phyloP scores from a whole-genome alignment of 306 rosid species.

The Gynostemma pentaphyllum region DNA sequence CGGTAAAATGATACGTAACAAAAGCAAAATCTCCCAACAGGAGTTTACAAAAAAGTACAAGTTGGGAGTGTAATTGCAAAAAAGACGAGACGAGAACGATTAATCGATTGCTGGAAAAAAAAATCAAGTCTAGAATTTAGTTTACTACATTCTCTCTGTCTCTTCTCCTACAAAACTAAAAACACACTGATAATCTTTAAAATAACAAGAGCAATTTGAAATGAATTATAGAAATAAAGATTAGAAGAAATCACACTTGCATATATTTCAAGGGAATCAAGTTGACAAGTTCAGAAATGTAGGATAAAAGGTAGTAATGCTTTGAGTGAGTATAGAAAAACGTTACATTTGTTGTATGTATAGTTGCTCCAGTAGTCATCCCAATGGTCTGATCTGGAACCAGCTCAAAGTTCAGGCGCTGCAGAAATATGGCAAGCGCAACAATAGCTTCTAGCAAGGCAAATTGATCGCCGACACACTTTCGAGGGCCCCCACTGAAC shows the following conservation, averaged over 20 bases:
- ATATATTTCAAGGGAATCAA: not conserved
- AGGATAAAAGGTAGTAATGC: not conserved
- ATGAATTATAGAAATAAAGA: not conserved
- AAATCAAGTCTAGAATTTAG: no score
- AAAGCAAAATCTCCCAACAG: no score
- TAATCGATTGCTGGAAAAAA: no score
- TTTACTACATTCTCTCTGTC: no score
- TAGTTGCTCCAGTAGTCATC: conserved; percentile 98
- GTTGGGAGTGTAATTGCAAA: no score
- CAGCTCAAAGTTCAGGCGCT: conserved; percentile 63
- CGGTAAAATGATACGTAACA: not conserved
- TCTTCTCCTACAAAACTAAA: no score
- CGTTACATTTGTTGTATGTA: conserved; percentile 85
- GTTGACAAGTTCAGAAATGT: not conserved
- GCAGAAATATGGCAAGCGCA: conserved; percentile 72
- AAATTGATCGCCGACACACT: conserved; percentile 95
- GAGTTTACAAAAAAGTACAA: no score
- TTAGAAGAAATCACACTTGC: not conserved
- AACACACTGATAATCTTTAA: no score
- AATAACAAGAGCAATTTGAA: not conserved
- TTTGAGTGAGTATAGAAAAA: conserved; percentile 5
- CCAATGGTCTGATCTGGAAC: conserved; percentile 77
- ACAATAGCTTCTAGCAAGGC: conserved; percentile 78
- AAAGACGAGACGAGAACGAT: no score
- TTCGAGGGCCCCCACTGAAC: conserved; percentile 92